Percentiles rank a stretch among this genome's conserved stretches.
Evolutionary conservation across 805 yeast genomes (phyloP).

Genomic region (Naumovozyma castellii): DNA sequence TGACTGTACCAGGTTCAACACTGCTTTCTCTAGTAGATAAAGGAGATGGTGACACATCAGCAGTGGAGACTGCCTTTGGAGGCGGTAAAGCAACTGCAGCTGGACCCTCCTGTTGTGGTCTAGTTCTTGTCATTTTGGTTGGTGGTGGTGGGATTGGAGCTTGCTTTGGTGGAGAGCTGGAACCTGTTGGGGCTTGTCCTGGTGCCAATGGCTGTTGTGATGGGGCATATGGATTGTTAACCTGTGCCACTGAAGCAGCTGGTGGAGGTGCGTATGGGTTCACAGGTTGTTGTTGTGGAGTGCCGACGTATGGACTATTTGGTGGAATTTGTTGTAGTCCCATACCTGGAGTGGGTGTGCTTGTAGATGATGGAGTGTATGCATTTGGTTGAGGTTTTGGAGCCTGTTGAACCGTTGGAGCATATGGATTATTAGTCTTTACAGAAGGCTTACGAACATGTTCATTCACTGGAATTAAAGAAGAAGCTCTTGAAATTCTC

Average conservation of each 20-base stretch:
- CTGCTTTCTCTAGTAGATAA: not conserved
- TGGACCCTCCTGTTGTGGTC: not conserved
- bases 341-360: not conserved
- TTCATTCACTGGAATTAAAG: not conserved
- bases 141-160: not conserved
- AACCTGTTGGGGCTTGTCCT: not conserved
- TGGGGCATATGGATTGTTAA: constrained; percentile 11
- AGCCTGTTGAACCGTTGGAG: constrained; percentile 35
- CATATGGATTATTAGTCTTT: constrained; percentile 33
- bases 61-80: not conserved
- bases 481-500: constrained; percentile 2
- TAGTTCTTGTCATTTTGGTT: not conserved
- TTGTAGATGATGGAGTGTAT: not conserved
- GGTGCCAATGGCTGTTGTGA: constrained; percentile 3
- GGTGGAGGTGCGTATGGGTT: constrained; percentile 10
- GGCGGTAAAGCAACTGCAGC: not conserved
- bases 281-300: not conserved
- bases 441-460: not conserved
- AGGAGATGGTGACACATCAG: not conserved
- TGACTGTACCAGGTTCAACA: not conserved
- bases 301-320: constrained; percentile 1
- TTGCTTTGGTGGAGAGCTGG: constrained; percentile 4
- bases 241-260: constrained; percentile 5
- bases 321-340: not conserved
- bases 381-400: constrained; percentile 17